Conservation (phyloP, 2,329 filamentous ascomycete species). For the Didymella keratinophila region DNA sequence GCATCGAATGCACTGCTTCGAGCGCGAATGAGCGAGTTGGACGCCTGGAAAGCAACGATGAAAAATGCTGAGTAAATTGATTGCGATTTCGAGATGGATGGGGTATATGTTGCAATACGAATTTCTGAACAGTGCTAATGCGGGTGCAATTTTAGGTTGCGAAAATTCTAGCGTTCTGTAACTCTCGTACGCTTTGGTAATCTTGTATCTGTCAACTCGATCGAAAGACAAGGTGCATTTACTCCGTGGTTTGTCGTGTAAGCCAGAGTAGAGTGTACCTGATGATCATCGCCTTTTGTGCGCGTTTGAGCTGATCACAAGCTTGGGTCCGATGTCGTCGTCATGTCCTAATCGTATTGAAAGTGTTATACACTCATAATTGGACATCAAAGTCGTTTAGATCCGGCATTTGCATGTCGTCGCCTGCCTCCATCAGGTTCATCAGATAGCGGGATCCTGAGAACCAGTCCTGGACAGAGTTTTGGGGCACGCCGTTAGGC, state of each 20-base stretch:
- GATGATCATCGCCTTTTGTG: too few relatives aligned
- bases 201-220: background rate
- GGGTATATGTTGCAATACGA: background rate
- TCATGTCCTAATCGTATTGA: background rate
- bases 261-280: background rate
- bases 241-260: background rate
- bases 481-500: conserved; percentile 37
- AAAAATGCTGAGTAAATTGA: background rate
- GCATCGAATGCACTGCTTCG: background rate
- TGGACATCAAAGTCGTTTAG: conserved; percentile 20
- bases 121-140: background rate
- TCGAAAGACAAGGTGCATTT: background rate
- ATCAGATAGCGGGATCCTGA: conserved; percentile 71
- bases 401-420: conserved; percentile 57
- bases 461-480: conserved; percentile 69
- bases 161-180: too few relatives aligned
- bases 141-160: too few relatives aligned
- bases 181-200: background rate
- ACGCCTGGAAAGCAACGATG: background rate
- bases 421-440: conserved; percentile 64
- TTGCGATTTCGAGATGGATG: background rate
- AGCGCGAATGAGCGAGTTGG: background rate
- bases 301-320: too few relatives aligned
- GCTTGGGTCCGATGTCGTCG: background rate
- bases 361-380: background rate